Percentiles rank a stretch among this genome's conserved stretches.
These are phyloP conservation scores for Suhomyces taliae DNA, from an alignment of 1,139 yeast species.

Conservation along the genomic window DNA sequence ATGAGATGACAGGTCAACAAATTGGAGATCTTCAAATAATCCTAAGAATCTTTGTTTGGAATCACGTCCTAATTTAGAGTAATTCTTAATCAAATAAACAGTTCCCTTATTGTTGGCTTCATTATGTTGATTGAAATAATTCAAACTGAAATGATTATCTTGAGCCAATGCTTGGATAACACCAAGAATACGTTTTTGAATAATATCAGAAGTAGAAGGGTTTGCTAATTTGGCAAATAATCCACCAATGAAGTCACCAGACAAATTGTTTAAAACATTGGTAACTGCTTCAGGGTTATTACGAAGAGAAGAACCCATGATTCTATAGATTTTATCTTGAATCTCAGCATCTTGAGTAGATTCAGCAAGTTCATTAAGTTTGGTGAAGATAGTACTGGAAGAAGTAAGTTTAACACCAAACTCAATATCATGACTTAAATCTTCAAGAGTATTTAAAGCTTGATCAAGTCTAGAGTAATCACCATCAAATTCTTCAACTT, in stretches of 20 bases:
- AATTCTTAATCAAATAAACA: constrained; percentile 26
- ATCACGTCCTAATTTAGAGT: constrained; percentile 28
- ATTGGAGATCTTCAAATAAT: constrained; percentile 40
- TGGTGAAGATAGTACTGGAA: constrained; percentile 19
- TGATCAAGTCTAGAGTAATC: constrained; percentile 18
- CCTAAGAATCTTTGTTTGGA: constrained; percentile 37
- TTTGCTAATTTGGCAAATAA: constrained; percentile 16
- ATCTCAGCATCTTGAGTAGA: constrained; percentile 14
- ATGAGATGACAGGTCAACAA: constrained; percentile 18
- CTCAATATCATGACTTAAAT: constrained; percentile 65
- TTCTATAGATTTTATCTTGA: constrained; percentile 49
- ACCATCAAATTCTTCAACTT: constrained; percentile 18
- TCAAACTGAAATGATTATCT: constrained; percentile 26
- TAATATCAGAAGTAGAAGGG: constrained; percentile 23
- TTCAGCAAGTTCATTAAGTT: constrained; percentile 18
- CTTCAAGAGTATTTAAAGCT: constrained; percentile 52
- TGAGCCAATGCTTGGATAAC: constrained; percentile 45
- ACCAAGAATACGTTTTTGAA: constrained; percentile 51
- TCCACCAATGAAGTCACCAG: constrained; percentile 12
- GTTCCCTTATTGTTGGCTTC: constrained; percentile 21
- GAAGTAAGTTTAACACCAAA: constrained; percentile 49
- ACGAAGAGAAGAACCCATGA: constrained; percentile 60
- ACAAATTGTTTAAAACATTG: constrained; percentile 19
- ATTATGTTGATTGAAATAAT: constrained; percentile 23
- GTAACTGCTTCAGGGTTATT: constrained; percentile 70